These are phyloP conservation scores for Phialocephala sp. DNA, from an alignment of 2,329 filamentous ascomycete genomes.

Conservation along the genomic window DNA sequence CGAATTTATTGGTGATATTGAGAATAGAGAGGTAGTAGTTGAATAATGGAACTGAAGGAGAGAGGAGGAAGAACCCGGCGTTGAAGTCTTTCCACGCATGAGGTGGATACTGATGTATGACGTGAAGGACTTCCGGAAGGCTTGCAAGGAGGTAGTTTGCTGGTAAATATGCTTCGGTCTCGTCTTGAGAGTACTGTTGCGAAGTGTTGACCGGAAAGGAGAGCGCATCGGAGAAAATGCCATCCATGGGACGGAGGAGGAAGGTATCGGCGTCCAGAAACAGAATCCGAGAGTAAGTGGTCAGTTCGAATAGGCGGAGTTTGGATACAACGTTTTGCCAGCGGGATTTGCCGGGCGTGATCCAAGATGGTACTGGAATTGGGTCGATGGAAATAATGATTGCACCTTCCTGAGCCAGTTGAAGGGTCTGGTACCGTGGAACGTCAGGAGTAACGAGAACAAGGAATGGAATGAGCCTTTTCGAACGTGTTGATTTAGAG, in stretches of 20 bases:
- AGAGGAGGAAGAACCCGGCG: constrained; percentile 49
- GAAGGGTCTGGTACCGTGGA: constrained; percentile 34
- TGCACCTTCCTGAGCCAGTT: constrained; percentile 45
- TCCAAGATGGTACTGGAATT: constrained; percentile 37
- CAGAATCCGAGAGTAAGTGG: constrained; percentile 44
- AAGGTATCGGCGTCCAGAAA: constrained; percentile 47
- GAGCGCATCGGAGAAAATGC: constrained; percentile 43
- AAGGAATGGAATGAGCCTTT: constrained; percentile 42
- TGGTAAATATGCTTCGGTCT: constrained; percentile 44
- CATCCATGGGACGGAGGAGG: constrained; percentile 41
- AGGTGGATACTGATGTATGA: constrained; percentile 46
- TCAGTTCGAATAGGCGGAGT: constrained; percentile 44
- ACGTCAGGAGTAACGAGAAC: constrained; percentile 43
- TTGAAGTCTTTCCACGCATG: constrained; percentile 44
- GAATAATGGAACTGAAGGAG: constrained; percentile 47
- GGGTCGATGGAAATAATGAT: constrained; percentile 43
- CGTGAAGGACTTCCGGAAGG: constrained; percentile 44
- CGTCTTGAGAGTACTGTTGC: constrained; percentile 2
- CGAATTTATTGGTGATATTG: constrained; percentile 45
- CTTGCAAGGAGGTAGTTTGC: constrained; percentile 45
- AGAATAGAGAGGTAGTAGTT: constrained; percentile 47
- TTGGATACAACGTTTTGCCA: constrained; percentile 41
- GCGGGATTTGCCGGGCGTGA: constrained; percentile 38
- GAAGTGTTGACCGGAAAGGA: constrained; percentile 14
- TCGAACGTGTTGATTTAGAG: constrained; percentile 40